These are phyloP conservation scores for Nannochloropsis salina DNA, from an alignment of 108 stramenopile species.

Conservation along the genomic window DNA sequence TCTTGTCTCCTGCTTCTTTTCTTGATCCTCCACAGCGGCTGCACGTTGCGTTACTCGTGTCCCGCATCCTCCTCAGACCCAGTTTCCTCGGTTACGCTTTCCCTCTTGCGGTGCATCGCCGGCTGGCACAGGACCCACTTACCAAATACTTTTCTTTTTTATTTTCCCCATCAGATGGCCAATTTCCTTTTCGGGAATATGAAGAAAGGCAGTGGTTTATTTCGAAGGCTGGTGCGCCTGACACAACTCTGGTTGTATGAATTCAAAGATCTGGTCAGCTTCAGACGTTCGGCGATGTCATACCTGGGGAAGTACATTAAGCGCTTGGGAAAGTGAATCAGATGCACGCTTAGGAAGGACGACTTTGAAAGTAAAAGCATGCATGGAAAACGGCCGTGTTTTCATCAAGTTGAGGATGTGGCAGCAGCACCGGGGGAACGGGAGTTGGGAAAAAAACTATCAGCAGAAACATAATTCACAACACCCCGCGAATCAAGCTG, in stretches of 20 bases:
- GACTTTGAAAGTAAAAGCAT: too few species aligned
- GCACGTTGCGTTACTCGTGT: too few species aligned
- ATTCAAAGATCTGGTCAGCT: not conserved
- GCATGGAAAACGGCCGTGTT: too few species aligned
- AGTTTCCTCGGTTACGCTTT: not conserved
- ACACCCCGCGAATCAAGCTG: too few species aligned
- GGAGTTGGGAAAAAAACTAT: too few species aligned
- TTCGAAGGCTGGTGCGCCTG: not conserved
- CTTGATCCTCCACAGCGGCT: not conserved
- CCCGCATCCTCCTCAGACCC: not conserved
- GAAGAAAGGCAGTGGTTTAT: slow-evolving; percentile 6
- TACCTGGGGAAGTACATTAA: not conserved
- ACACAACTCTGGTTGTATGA: slow-evolving; percentile 17
- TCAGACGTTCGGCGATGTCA: not conserved
- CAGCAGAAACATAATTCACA: too few species aligned
- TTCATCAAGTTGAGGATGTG: too few species aligned
- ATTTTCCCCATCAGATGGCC: not conserved
- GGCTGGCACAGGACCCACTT: not conserved
- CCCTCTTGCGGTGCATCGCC: too few species aligned
- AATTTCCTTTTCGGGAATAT: slow-evolving; percentile 17
- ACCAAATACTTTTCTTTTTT: not conserved
- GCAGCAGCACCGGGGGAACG: too few species aligned
- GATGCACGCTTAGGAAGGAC: too few species aligned
- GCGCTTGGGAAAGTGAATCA: not conserved
- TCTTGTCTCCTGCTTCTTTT: not conserved